These are phyloP conservation scores for Cerrena zonata DNA, from an alignment of 1,284 basidiomycete species.

Conservation along the genomic window DNA sequence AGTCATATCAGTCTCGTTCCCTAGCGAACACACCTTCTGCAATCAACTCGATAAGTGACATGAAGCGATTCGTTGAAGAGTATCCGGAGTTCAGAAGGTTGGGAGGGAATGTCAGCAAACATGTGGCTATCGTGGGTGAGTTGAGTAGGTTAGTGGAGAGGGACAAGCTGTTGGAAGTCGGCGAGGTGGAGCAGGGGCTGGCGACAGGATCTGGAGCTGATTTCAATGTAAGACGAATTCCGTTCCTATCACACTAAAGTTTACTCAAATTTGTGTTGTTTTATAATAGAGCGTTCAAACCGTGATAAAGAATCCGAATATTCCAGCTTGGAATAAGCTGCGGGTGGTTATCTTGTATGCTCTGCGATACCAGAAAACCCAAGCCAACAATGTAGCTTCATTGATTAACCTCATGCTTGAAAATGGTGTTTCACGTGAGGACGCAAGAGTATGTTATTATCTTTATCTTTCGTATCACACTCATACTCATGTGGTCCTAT, in stretches of 20 bases:
- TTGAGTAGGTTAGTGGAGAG: slow-evolving; percentile 84
- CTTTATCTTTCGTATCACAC: neutral
- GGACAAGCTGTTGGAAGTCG: slow-evolving; percentile 82
- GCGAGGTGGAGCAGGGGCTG: slow-evolving; percentile 94
- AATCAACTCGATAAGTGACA: slow-evolving; percentile 94
- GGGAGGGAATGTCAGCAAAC: slow-evolving; percentile 97
- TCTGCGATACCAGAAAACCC: slow-evolving; percentile 90
- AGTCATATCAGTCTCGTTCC: slow-evolving; percentile 86
- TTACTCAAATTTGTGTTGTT: neutral
- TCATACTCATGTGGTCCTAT: slow-evolving; percentile 8
- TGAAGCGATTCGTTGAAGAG: slow-evolving; percentile 97
- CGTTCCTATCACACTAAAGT: neutral
- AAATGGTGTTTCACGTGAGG: slow-evolving; percentile 78
- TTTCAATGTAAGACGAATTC: slow-evolving; percentile 68
- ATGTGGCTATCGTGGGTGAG: slow-evolving; percentile 94
- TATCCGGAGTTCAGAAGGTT: slow-evolving; percentile 96
- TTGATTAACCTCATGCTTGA: slow-evolving; percentile 79
- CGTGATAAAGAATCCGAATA: slow-evolving; percentile 61
- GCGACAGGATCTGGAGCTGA: slow-evolving; percentile 89
- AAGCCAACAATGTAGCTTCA: slow-evolving; percentile 76
- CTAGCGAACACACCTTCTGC: slow-evolving; percentile 71
- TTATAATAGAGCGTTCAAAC: slow-evolving; percentile 68
- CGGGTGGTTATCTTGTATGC: slow-evolving; percentile 93
- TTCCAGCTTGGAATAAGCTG: slow-evolving; percentile 80
- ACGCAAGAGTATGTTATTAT: slow-evolving; percentile 62